These are phyloP conservation scores for Geum urbanum DNA, from an alignment of 306 rosid species.

Conservation along the genomic window DNA sequence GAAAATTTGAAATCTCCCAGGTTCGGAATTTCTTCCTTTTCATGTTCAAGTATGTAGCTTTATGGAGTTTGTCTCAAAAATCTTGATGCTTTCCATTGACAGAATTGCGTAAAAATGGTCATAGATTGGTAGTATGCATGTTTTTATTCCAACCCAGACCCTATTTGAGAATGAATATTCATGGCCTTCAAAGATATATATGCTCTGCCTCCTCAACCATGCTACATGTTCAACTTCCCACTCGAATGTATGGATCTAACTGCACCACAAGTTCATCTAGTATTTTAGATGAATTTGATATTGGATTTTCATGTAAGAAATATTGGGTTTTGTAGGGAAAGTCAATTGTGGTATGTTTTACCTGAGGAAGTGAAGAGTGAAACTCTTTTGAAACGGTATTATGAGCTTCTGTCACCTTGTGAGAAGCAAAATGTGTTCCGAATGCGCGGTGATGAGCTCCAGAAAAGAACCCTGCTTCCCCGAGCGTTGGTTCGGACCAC, in stretches of 20 bases:
- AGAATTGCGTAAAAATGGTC: neutral
- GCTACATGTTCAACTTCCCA: conserved; percentile 56
- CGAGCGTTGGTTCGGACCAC: conserved; percentile 83
- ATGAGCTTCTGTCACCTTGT: conserved; percentile 61
- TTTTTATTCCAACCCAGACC: conserved; percentile 23
- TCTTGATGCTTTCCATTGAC: neutral
- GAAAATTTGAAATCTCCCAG: too few species aligned
- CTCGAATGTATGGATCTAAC: conserved; percentile 40
- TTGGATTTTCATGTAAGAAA: neutral
- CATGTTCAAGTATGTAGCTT: too few species aligned
- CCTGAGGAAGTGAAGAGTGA: conserved; percentile 62
- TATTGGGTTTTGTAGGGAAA: conserved; percentile 53
- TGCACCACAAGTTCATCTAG: neutral
- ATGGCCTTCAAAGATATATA: conserved; percentile 50
- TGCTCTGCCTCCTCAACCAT: conserved; percentile 45
- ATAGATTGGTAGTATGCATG: conserved; percentile 32
- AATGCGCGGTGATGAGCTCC: conserved; percentile 50
- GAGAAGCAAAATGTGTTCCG: conserved; percentile 55
- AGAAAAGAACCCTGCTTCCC: conserved; percentile 68
- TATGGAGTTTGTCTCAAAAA: too few species aligned
- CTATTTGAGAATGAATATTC: conserved; percentile 37
- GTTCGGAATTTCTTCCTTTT: too few species aligned
- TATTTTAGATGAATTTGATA: neutral
- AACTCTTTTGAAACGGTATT: conserved; percentile 50
- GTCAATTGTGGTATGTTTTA: conserved; percentile 77